A percentile compares a stretch with the other conserved stretches of the same genome.
Conservation (phyloP, 176 grass and related monocot genomes). For the Aegilops sharonensis region DNA sequence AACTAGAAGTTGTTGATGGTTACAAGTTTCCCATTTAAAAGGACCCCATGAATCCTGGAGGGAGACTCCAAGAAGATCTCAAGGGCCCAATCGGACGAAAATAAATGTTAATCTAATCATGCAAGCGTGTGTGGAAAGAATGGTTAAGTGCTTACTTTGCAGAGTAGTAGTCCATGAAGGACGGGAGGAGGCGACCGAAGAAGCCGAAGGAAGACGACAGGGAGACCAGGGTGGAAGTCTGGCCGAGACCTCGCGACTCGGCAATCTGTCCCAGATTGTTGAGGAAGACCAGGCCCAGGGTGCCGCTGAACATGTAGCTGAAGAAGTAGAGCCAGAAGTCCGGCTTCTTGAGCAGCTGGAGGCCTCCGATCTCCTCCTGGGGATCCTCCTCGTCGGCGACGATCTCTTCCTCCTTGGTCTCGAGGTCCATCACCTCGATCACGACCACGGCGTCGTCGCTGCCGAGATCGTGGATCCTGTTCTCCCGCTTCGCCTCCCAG, state of each 20-base stretch:
- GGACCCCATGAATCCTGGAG: slow-evolving; percentile 13
- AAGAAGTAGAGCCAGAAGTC: slow-evolving; percentile 98
- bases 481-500: slow-evolving; percentile 62
- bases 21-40: slow-evolving; percentile 29
- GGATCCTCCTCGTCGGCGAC: neutral
- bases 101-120: neutral
- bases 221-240: slow-evolving; percentile 80
- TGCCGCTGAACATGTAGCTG: slow-evolving; percentile 98
- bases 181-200: slow-evolving; percentile 88
- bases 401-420: slow-evolving; percentile 12
- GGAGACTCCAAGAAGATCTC: slow-evolving; percentile 19
- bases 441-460: slow-evolving; percentile 41
- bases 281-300: slow-evolving; percentile 86
- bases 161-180: slow-evolving; percentile 87
- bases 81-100: slow-evolving; percentile 6
- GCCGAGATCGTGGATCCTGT: slow-evolving; percentile 58
- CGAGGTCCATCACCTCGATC: slow-evolving; percentile 2
- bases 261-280: slow-evolving; percentile 97
- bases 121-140: slow-evolving; percentile 41
- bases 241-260: slow-evolving; percentile 61
- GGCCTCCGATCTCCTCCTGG: slow-evolving; percentile 63
- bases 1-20: neutral
- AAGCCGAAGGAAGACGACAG: slow-evolving; percentile 96
- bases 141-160: slow-evolving; percentile 61
- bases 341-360: slow-evolving; percentile 53